Evolutionary conservation across 495 filamentous ascomycete genomes (phyloP).

Genomic region (Parachaetomium inaequale): DNA sequence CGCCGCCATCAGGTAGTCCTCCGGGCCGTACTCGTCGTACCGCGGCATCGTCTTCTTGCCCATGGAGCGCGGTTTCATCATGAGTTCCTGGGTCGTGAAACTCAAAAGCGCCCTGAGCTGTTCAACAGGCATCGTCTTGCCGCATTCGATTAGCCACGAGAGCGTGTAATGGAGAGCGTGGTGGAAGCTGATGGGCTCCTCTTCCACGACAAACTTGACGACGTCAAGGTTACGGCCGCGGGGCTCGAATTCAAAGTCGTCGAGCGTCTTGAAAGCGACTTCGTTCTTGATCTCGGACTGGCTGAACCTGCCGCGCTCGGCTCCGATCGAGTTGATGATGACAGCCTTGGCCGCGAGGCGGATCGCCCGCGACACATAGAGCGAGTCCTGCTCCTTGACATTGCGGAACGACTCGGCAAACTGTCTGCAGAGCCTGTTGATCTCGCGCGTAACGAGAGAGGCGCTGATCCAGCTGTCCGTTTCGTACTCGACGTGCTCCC

Average conservation of each 20-base stretch:
- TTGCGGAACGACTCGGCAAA: constrained; percentile 81
- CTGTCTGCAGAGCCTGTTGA: constrained; percentile 85
- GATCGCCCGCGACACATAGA: constrained; percentile 68
- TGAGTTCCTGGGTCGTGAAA: constrained; percentile 58
- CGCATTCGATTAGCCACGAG: constrained; percentile 95
- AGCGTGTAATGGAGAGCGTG: constrained; percentile 94
- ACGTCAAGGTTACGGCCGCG: constrained; percentile 59
- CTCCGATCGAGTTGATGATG: constrained; percentile 79
- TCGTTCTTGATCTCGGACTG: constrained; percentile 87
- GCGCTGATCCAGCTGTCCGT: constrained; percentile 97
- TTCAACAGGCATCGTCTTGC: constrained; percentile 65
- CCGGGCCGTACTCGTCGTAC: constrained; percentile 48
- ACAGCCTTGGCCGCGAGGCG: constrained; percentile 69
- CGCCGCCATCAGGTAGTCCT: constrained; percentile 79
- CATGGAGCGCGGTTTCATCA: constrained; percentile 54
- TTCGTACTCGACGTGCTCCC: constrained; percentile 97
- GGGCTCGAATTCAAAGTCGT: constrained; percentile 75
- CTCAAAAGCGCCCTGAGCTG: constrained; percentile 62
- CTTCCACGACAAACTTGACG: constrained; percentile 82
- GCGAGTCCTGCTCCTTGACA: constrained; percentile 55
- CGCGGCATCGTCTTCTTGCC: constrained; percentile 50
- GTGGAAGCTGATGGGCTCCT: constrained; percentile 92
- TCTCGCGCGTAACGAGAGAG: constrained; percentile 87
- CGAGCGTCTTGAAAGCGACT: constrained; percentile 70
- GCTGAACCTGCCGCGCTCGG: constrained; percentile 81